phyloP scores from a whole-genome alignment of 352 stramenopile genomes.

The Globisporangium paroecandrum region DNA sequence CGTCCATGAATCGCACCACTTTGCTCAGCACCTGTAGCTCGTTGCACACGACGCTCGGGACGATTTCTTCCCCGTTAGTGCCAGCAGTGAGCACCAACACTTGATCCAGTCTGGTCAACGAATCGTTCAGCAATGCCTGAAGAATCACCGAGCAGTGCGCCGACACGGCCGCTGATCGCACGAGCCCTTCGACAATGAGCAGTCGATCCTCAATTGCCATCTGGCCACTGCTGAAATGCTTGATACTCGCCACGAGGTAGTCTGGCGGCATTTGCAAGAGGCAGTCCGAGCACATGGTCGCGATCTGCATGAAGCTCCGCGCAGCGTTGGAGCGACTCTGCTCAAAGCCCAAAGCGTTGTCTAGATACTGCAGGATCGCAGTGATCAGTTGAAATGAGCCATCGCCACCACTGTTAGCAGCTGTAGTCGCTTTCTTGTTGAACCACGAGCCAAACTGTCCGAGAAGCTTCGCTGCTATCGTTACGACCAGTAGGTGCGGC shows the following conservation, averaged over 20 bases:
- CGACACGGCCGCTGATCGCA: slow-evolving; percentile 47
- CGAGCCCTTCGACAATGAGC: slow-evolving; percentile 62
- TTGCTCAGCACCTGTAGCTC: slow-evolving; percentile 73
- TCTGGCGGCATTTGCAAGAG: slow-evolving; percentile 44
- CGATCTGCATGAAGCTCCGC: slow-evolving; percentile 74
- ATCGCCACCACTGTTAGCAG: not conserved
- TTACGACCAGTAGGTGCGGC: slow-evolving; percentile 42
- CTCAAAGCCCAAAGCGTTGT: slow-evolving; percentile 32
- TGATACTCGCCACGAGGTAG: slow-evolving; percentile 38
- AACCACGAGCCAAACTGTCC: slow-evolving; percentile 63
- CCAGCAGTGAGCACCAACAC: slow-evolving; percentile 22
- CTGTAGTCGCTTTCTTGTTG: slow-evolving; percentile 31
- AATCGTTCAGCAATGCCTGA: slow-evolving; percentile 44
- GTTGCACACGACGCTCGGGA: slow-evolving; percentile 30
- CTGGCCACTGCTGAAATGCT: slow-evolving; percentile 33
- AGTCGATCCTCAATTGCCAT: slow-evolving; percentile 56
- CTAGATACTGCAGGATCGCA: slow-evolving; percentile 56
- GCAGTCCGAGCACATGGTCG: slow-evolving; percentile 41
- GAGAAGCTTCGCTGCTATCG: slow-evolving; percentile 41
- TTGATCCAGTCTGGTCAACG: slow-evolving; percentile 45
- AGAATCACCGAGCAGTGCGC: slow-evolving; percentile 48
- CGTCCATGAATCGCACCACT: slow-evolving; percentile 62
- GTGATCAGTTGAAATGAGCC: slow-evolving; percentile 37
- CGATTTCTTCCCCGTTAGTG: slow-evolving; percentile 19
- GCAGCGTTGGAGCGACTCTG: slow-evolving; percentile 44